These are phyloP conservation scores for Wickerhamomyces subpelliculosus DNA, from an alignment of 805 yeast species.

Conservation along the genomic window DNA sequence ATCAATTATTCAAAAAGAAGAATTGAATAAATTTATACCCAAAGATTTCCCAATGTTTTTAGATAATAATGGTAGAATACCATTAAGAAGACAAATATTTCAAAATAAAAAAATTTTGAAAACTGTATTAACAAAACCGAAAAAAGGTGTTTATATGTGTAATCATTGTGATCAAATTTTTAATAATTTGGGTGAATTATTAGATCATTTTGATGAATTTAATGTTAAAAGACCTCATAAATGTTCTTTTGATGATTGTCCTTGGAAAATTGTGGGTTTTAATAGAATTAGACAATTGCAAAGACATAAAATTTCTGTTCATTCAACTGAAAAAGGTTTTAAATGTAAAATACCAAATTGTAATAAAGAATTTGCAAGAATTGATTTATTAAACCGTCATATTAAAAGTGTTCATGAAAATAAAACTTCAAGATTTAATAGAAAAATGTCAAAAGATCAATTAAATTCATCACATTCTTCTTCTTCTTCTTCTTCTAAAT, in stretches of 20 bases:
- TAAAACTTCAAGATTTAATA: constrained; percentile 32
- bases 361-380: constrained; percentile 49
- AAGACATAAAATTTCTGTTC: constrained; percentile 24
- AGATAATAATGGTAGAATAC: constrained; percentile 12
- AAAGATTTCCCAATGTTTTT: constrained; percentile 19
- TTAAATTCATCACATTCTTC: constrained; percentile 3
- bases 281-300: constrained; percentile 27
- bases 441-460: constrained; percentile 15
- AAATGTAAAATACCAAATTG: constrained; percentile 74
- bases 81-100: constrained; percentile 22
- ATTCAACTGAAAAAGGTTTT: constrained; percentile 33
- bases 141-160: constrained; percentile 32
- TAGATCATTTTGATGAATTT: constrained; percentile 29
- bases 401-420: constrained; percentile 31
- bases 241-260: constrained; percentile 29
- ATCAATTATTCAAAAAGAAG: background rate
- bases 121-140: constrained; percentile 20
- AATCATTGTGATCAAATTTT: constrained; percentile 30
- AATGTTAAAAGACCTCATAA: constrained; percentile 26
- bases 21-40: constrained; percentile 2
- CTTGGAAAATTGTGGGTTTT: constrained; percentile 37
- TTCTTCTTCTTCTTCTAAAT: background rate
- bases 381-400: constrained; percentile 30
- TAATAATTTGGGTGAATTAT: constrained; percentile 23
- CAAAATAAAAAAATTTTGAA: constrained; percentile 25